A percentile compares a stretch with the other conserved stretches of the same genome.
Conservation (phyloP, 2,329 filamentous ascomycete genomes). For the Neofusicoccum laricinum region DNA sequence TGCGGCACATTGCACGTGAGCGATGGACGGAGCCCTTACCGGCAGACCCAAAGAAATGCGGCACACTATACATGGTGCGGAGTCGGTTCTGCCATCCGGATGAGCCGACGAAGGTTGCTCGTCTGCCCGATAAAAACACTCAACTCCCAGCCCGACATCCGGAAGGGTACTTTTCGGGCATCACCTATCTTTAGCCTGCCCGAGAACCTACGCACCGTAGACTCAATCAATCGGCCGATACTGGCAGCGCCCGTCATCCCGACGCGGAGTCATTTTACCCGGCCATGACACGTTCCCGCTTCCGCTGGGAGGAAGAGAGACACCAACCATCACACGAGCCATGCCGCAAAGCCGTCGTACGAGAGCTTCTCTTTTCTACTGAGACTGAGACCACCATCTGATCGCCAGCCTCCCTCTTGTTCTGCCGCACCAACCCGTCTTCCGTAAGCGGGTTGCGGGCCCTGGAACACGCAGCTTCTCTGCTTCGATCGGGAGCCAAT, state of each 20-base stretch:
- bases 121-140: not conserved
- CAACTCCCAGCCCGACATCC: not conserved
- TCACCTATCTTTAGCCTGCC: not conserved
- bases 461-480: not conserved
- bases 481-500: not conserved
- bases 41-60: not conserved
- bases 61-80: not conserved
- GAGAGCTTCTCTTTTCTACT: no score
- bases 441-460: not conserved
- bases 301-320: no score
- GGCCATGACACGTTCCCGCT: not conserved
- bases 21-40: not conserved
- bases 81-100: not conserved
- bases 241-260: not conserved
- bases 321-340: not conserved
- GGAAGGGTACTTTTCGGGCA: not conserved
- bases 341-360: not conserved
- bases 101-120: not conserved
- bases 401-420: not conserved
- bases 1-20: not conserved
- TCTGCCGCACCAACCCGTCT: not conserved
- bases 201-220: not conserved
- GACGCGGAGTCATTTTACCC: no score
- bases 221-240: not conserved
- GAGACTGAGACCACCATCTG: not conserved